Conservation (phyloP, 2,329 filamentous ascomycete genomes). For the Mollisia scopiformis region DNA sequence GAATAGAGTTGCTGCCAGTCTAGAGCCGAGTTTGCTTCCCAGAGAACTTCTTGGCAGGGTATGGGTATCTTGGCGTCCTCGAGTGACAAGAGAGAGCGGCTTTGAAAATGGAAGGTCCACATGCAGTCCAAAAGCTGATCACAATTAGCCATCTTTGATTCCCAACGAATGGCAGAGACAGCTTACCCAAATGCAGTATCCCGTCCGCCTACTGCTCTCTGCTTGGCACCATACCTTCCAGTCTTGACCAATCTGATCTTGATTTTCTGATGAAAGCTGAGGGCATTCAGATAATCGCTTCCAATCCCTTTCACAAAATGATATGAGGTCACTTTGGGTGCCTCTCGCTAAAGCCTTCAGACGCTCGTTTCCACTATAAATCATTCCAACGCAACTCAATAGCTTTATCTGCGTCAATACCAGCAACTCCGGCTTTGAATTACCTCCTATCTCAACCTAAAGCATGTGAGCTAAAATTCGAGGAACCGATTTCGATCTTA, state of each 20-base stretch:
- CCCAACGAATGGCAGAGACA: background rate
- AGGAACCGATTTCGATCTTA: conserved; percentile 22
- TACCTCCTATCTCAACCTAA: conserved; percentile 13
- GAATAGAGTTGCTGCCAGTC: conserved; percentile 37
- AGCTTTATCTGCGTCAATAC: conserved; percentile 29
- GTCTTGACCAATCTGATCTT: conserved; percentile 4
- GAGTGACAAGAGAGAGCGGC: conserved; percentile 39
- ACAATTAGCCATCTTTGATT: background rate
- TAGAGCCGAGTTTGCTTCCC: conserved; percentile 40
- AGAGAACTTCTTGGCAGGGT: conserved; percentile 44
- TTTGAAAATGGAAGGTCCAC: conserved; percentile 42
- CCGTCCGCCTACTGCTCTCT: conserved; percentile 42
- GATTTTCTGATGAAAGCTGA: conserved; percentile 5
- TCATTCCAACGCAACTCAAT: conserved; percentile 29
- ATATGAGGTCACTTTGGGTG: conserved; percentile 24
- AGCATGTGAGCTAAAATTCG: background rate
- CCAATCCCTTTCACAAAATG: conserved; percentile 29
- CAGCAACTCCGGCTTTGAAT: conserved; percentile 11
- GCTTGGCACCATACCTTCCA: conserved; percentile 43
- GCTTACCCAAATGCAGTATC: conserved; percentile 47
- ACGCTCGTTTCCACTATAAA: conserved; percentile 27
- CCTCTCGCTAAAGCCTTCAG: conserved; percentile 13
- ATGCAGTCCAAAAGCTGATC: conserved; percentile 45
- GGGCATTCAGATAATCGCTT: conserved; percentile 7
- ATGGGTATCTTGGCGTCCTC: conserved; percentile 44